Percentiles rank a stretch among this genome's conserved stretches.
These are phyloP conservation scores for Nepenthes alata DNA, from an alignment of 179 eudicot genomes.

Conservation along the genomic window DNA sequence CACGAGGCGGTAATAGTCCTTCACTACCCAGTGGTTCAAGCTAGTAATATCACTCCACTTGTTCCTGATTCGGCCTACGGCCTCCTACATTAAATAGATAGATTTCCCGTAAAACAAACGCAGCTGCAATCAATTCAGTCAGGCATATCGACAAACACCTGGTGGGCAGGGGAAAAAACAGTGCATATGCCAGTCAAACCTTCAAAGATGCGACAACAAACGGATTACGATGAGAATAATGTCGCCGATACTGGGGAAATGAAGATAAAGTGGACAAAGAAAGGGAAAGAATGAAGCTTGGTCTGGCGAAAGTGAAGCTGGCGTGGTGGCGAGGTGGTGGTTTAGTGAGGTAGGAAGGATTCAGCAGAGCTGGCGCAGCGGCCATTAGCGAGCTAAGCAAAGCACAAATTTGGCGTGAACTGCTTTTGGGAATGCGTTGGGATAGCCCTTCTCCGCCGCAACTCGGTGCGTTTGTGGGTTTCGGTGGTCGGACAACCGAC, in stretches of 20 bases:
- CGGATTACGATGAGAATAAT: constrained; percentile 2
- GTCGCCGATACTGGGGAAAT: not conserved
- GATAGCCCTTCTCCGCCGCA: no score
- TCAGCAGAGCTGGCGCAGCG: constrained; percentile 16
- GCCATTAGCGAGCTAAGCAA: constrained; percentile 10
- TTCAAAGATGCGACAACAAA: constrained; percentile 20
- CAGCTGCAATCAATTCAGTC: not conserved
- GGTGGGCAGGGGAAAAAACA: constrained; percentile 14
- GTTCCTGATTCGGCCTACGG: constrained; percentile 37
- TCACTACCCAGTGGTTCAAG: constrained; percentile 81
- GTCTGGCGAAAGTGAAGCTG: constrained; percentile 4
- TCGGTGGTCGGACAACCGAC: no score
- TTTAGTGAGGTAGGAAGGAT: constrained; percentile 5
- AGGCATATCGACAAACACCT: constrained; percentile 27
- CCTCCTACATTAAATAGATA: constrained; percentile 35
- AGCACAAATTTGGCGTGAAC: no score
- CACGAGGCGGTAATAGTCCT: constrained; percentile 82
- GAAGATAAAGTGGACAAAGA: no score
- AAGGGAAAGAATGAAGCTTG: no score
- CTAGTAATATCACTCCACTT: constrained; percentile 52
- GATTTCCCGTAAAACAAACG: not conserved
- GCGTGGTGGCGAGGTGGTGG: constrained; percentile 4
- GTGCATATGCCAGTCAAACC: constrained; percentile 7
- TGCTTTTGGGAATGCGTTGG: no score
- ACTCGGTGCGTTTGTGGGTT: no score